Conservation (phyloP, 768 basidiomycete genomes). For the Amanita fuliginea region DNA sequence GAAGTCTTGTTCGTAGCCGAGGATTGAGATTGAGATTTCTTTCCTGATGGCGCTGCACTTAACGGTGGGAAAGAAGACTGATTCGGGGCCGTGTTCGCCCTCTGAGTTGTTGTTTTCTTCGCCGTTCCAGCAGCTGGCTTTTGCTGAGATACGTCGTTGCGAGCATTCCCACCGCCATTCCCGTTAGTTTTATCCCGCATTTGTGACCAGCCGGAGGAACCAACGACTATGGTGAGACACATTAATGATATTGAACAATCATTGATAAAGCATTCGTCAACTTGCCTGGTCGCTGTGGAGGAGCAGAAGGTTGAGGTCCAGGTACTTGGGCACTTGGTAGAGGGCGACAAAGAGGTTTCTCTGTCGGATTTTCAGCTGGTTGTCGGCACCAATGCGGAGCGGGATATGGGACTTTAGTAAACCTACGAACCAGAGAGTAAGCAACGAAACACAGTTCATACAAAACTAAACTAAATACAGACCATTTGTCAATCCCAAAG, state of each 20-base stretch:
- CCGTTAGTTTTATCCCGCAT: too few species aligned
- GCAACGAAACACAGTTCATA: too few species aligned
- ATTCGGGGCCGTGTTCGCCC: too few species aligned
- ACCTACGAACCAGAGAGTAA: not conserved
- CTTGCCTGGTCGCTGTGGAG: not conserved
- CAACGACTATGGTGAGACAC: not conserved
- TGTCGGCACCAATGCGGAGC: not conserved
- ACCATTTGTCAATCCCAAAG: constrained; percentile 25
- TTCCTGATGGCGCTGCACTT: too few species aligned
- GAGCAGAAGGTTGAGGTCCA: not conserved
- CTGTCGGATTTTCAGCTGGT: not conserved
- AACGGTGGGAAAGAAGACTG: too few species aligned
- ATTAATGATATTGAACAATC: not conserved
- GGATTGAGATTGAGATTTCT: too few species aligned
- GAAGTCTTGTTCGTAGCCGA: too few species aligned
- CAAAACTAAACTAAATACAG: too few species aligned
- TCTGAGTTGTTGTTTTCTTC: not conserved
- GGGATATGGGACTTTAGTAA: constrained; percentile 1
- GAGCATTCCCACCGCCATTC: too few species aligned
- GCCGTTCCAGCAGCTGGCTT: not conserved
- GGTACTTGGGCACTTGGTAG: not conserved
- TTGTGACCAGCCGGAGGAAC: not conserved
- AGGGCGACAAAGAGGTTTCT: constrained; percentile 1
- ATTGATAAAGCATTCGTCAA: not conserved
- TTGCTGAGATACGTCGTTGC: not conserved